A percentile compares a stretch with the other conserved stretches of the same genome.
These are phyloP conservation scores for Melanomma pulvis-pyrius DNA, from an alignment of 495 filamentous ascomycete genomes.

Conservation along the genomic window DNA sequence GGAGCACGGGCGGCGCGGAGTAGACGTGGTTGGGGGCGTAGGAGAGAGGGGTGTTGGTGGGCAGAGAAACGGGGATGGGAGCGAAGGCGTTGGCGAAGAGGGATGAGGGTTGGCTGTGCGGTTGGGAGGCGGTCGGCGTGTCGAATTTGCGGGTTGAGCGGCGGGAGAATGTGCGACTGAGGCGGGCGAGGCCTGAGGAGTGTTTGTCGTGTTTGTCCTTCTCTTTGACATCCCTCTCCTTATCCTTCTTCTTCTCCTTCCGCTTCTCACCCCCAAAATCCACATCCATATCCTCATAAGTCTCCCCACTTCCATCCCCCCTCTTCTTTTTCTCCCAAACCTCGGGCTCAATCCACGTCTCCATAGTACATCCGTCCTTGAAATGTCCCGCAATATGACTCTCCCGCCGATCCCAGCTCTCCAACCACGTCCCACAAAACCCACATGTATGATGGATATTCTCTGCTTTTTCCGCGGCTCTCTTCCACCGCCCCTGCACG, in stretches of 20 bases:
- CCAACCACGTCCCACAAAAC: constrained; percentile 18
- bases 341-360: constrained; percentile 12
- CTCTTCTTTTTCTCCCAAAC: neutral
- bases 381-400: constrained; percentile 37
- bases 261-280: neutral
- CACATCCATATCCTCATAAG: neutral
- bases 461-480: neutral
- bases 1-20: neutral
- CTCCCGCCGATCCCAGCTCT: constrained; percentile 27
- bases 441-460: constrained; percentile 33
- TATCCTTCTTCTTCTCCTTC: neutral
- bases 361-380: constrained; percentile 32
- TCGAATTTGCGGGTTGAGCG: neutral
- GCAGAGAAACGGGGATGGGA: neutral
- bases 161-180: neutral
- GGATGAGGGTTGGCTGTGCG: neutral
- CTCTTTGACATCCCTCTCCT: neutral
- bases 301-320: neutral
- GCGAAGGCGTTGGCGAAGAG: constrained; percentile 6
- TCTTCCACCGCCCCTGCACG: constrained; percentile 30
- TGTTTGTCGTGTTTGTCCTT: neutral
- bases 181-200: neutral
- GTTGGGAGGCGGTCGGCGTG: neutral
- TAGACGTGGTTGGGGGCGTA: neutral
- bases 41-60: neutral